Base-by-base conservation (phyloP, 176 grass and related monocot species). In the Musa itinerans region DNA sequence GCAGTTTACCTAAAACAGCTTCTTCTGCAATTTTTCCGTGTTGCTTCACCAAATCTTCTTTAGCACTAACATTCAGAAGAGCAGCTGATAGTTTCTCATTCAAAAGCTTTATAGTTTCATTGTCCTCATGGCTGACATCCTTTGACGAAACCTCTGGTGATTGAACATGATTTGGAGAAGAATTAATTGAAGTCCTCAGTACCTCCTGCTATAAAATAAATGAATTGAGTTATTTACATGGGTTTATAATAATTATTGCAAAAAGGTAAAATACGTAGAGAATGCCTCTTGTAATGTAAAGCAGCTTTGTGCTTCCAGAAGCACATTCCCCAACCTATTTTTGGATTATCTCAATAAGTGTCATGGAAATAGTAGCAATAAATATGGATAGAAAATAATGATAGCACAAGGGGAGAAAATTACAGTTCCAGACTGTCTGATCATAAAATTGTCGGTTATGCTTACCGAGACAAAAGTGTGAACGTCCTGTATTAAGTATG, bases 1-100 rank as follows among this genome's bases (percentile, higher is more conserved):
- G 4, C 34, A 43, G 34, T 43, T 67, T 85, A 98, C 95, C 95
- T 76, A 94, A 81, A 91, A 98, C 95, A 77, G 95, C 95, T 87
- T 94, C 95, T 77, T 99, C 96, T 52, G 91, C 86, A 74, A 99
- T 83, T 81, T 89, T 95, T 15, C 79, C 82, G 77, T 99, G 96
- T 76, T 99, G 91, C 83, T 92, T 94, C 59, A 99, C 91, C 72
- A 95, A 80, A 78, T 87, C 96, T 65, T 94, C 96, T 87, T 95
- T 99, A 0, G 89, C 87, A 76, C 80, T 86, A 72, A 94, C 80
- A 69, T 94, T 86, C 75, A 81, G 78, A 78, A 99, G 87, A 10
- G 75, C 83, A 1, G 85, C 85, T 56, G 96, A 92, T 12, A 99
- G 73, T 66, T 92, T 99, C 84, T 88, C 91, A 57, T 78, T 91